Base-by-base conservation (phyloP, 202 grass and related monocot genomes). In the Schoenoplectus tabernaemontani region DNA sequence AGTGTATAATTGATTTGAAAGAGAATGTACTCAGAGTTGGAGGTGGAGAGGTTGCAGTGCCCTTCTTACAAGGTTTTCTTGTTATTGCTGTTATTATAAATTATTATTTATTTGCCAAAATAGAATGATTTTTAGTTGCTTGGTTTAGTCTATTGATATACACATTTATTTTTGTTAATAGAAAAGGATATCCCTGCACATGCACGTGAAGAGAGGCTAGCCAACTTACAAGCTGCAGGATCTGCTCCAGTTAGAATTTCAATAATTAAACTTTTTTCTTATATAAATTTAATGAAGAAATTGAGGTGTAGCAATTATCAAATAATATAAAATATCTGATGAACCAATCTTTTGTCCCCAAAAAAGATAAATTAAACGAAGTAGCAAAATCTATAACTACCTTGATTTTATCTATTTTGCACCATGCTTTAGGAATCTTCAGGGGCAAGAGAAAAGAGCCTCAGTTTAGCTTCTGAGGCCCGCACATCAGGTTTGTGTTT, bases 1-100 rank as follows among this genome's bases (percentile, higher is more conserved):
- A 98, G 96, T 98, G 96, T 88, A 98, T 98, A 83, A 95, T 98
- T 89, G 96, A 98, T 86, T 88, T 98, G 46, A 98, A 98, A 78
- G 96, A 98, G 26, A 95, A 98, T 72, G 96, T 98, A 85, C 83
- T 98, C 76, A 97, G 94, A 93, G 89, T 97, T 80, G 94, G 94
- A 68, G 91, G 89, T 66, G 89, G 89, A 81, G 86, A 92, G 79
- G 91, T 95, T 59, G 86, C 91, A 28, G 91, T 94, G 39, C 96
- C 96, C 60, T 95, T 98, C 86, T 95, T 94, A 59, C 89, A 90
- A 69, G 87, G 96, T 94, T 54, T 86, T 82, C 39, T 39, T 84
- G 26, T 68, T 32, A 16, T 82, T 87, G 17, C 36, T 26, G 0
- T 73, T 79, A 7, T 19, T 50, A 46, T 60, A 56, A 72, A 37